Conservation (phyloP, 768 basidiomycete species). For the Boletus sp. region DNA sequence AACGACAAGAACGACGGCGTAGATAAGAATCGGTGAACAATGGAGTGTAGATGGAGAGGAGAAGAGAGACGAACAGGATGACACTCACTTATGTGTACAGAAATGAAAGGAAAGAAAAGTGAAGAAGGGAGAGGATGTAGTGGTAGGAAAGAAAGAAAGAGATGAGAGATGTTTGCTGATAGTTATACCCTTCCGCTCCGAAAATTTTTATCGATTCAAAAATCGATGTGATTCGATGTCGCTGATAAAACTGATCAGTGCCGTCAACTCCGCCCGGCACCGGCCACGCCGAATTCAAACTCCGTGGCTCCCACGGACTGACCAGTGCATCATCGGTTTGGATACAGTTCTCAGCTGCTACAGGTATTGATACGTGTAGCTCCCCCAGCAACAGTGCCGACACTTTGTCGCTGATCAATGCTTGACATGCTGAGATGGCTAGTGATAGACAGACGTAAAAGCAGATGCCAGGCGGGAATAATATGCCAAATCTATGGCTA, state of each 20-base stretch:
- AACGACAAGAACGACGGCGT: slow-evolving; percentile 1
- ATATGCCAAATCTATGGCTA: slow-evolving; percentile 8
- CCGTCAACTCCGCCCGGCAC: slow-evolving; percentile 42
- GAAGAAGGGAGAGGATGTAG: slow-evolving; percentile 31
- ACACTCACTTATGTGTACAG: slow-evolving; percentile 44
- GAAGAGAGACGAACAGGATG: not conserved
- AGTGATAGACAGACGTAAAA: slow-evolving; percentile 13
- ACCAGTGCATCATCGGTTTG: not conserved
- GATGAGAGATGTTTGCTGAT: slow-evolving; percentile 45
- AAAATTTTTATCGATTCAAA: slow-evolving; percentile 65
- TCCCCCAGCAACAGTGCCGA: slow-evolving; percentile 1
- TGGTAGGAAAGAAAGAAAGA: slow-evolving; percentile 37
- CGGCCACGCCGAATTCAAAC: slow-evolving; percentile 14
- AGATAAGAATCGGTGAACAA: slow-evolving; percentile 13
- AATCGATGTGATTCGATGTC: slow-evolving; percentile 53
- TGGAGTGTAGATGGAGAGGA: slow-evolving; percentile 21
- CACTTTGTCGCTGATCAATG: slow-evolving; percentile 7
- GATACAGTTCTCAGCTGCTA: not conserved
- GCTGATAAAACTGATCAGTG: slow-evolving; percentile 46
- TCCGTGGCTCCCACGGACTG: not conserved
- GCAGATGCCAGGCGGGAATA: slow-evolving; percentile 3
- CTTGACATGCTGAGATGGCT: slow-evolving; percentile 7
- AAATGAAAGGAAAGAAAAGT: slow-evolving; percentile 33
- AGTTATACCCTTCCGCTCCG: slow-evolving; percentile 54
- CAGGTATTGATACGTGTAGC: slow-evolving; percentile 12